Percentiles rank a stretch among this genome's conserved stretches.
Evolutionary conservation across 805 yeast species (phyloP).

Genomic region (Vanderwaltozyma polyspora): DNA sequence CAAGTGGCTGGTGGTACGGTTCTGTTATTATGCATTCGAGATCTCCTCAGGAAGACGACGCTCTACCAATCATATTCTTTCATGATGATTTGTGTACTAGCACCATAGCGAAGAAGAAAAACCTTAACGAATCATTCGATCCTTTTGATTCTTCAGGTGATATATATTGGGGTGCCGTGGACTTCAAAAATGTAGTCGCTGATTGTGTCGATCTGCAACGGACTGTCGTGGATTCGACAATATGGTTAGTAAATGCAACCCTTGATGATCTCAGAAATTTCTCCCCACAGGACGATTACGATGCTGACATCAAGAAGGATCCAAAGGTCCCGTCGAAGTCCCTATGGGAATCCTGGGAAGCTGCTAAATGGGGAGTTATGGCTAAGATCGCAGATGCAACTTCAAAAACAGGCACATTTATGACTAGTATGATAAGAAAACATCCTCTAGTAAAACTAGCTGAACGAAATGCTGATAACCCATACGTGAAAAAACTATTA

Average conservation of each 20-base stretch:
- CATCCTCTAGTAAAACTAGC: constrained; percentile 23
- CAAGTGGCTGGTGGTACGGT: constrained; percentile 83
- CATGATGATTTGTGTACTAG: constrained; percentile 84
- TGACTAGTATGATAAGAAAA: constrained; percentile 15
- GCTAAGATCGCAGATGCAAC: constrained; percentile 77
- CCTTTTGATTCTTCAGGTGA: constrained; percentile 51
- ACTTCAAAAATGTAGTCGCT: constrained; percentile 48
- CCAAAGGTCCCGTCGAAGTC: neutral
- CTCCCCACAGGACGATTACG: constrained; percentile 6
- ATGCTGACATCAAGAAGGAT: neutral
- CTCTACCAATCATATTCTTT: constrained; percentile 76
- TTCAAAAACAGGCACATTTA: constrained; percentile 23
- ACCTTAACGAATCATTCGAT: constrained; percentile 54
- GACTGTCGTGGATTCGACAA: constrained; percentile 60
- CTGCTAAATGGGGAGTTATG: constrained; percentile 76
- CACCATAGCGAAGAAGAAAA: constrained; percentile 49
- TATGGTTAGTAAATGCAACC: constrained; percentile 70
- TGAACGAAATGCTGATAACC: constrained; percentile 34
- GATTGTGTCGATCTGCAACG: constrained; percentile 50
- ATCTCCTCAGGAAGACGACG: constrained; percentile 33
- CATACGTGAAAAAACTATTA: constrained; percentile 40
- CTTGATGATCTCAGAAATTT: constrained; percentile 32
- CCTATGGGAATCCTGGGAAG: constrained; percentile 19
- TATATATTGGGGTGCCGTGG: constrained; percentile 87
- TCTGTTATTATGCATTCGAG: constrained; percentile 65